phyloP scores from a whole-genome alignment of 2,329 filamentous ascomycete species.

The Trichoderma oligosporum region DNA sequence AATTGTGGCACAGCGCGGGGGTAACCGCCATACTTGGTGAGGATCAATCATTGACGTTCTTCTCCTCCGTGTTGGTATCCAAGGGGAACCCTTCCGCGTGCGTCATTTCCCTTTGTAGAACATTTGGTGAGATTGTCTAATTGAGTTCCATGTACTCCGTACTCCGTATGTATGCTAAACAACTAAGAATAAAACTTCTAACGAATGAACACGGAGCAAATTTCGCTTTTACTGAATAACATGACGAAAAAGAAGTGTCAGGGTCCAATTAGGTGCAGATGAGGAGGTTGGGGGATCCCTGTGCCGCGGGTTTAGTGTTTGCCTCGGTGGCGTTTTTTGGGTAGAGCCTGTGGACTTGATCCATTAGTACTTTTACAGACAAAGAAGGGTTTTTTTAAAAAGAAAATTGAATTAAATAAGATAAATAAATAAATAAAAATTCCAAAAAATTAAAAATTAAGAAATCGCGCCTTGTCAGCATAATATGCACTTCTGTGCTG shows the following conservation, averaged over 20 bases:
- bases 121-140: neutral
- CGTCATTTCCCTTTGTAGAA: conserved; percentile 10
- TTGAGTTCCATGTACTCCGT: neutral
- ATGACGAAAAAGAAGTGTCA: conserved; percentile 10
- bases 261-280: conserved; percentile 6
- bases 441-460: too few species aligned
- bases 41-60: too few species aligned
- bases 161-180: neutral
- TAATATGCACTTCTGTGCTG: too few species aligned
- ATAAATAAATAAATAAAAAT: too few species aligned
- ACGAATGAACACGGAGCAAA: neutral
- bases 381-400: too few species aligned
- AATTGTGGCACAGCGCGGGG: too few species aligned
- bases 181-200: neutral
- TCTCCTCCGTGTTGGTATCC: neutral
- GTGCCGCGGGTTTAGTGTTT: conserved; percentile 6
- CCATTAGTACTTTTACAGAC: too few species aligned
- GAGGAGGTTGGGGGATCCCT: neutral
- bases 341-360: too few species aligned
- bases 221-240: neutral
- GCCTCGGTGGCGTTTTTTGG: conserved; percentile 10
- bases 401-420: too few species aligned
- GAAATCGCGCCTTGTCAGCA: too few species aligned
- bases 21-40: too few species aligned
- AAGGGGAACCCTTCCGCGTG: neutral